phyloP scores from a whole-genome alignment of 1,139 yeast species.

The Schwanniomyces etchellsii region DNA sequence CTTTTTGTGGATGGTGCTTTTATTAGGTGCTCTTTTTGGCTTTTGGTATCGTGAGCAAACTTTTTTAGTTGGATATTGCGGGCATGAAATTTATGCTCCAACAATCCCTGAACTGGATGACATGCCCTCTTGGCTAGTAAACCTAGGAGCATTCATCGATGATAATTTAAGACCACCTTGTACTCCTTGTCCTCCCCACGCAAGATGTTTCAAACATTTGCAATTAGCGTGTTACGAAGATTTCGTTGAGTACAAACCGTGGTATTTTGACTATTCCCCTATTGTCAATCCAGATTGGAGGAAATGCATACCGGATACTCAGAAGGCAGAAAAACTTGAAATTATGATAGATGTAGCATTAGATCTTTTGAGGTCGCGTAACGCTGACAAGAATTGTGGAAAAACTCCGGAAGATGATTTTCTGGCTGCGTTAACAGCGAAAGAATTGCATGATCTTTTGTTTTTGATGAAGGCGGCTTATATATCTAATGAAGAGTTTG shows the following conservation, averaged over 20 bases:
- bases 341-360: slow-evolving; percentile 65
- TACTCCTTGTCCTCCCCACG: slow-evolving; percentile 75
- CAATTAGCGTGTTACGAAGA: slow-evolving; percentile 67
- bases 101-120: slow-evolving; percentile 24
- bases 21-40: slow-evolving; percentile 26
- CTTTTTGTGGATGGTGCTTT: slow-evolving; percentile 26
- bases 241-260: slow-evolving; percentile 50
- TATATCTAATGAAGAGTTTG: slow-evolving; percentile 68
- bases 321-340: slow-evolving; percentile 62
- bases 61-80: slow-evolving; percentile 62
- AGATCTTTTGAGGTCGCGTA: slow-evolving; percentile 59
- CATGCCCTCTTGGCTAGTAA: slow-evolving; percentile 11
- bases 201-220: slow-evolving; percentile 60
- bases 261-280: slow-evolving; percentile 54
- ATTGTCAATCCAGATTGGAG: slow-evolving; percentile 39
- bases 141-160: slow-evolving; percentile 29
- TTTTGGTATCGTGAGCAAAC: slow-evolving; percentile 64
- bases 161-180: slow-evolving; percentile 54
- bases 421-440: slow-evolving; percentile 47
- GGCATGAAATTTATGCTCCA: slow-evolving; percentile 41
- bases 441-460: slow-evolving; percentile 56
- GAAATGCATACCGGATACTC: slow-evolving; percentile 72
- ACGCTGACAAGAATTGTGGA: slow-evolving; percentile 70
- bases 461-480: slow-evolving; percentile 53
- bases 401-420: slow-evolving; percentile 29